Conservation (phyloP, 2,329 filamentous ascomycete species). For the Verticillium albo-atrum region DNA sequence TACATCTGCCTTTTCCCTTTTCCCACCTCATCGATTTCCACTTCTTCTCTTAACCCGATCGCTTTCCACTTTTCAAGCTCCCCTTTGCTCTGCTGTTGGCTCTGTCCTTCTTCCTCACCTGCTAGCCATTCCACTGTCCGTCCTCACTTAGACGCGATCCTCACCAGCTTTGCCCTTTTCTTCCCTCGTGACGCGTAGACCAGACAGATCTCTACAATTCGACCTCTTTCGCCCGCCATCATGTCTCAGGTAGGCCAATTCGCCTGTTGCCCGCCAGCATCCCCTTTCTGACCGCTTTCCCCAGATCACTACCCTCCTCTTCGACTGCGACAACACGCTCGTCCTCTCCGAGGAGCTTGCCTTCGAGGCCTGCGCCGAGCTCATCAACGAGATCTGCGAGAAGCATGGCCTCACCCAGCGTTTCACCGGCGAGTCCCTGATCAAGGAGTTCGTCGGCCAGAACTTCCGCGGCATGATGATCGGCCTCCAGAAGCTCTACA, state of each 20-base stretch:
- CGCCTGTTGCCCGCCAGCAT: not conserved
- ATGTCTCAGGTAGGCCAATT: conserved; percentile 26
- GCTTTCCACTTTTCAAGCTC: not conserved
- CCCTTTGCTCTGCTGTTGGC: not conserved
- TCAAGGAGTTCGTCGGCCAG: conserved; percentile 84
- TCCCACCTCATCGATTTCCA: not conserved
- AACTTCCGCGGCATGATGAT: conserved; percentile 92
- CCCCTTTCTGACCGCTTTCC: not conserved
- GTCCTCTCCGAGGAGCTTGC: conserved; percentile 87
- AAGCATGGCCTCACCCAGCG: conserved; percentile 57
- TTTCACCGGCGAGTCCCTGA: conserved; percentile 75
- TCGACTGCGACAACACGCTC: conserved; percentile 87
- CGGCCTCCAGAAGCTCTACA: conserved; percentile 69
- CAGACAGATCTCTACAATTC: not conserved
- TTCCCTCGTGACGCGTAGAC: not conserved
- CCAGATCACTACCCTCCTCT: conserved; percentile 66
- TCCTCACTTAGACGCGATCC: not conserved
- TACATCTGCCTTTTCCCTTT: not conserved
- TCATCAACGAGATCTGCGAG: conserved; percentile 81
- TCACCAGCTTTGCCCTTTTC: not conserved
- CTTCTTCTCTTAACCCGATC: not conserved
- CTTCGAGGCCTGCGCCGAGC: conserved; percentile 84
- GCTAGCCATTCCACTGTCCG: not conserved
- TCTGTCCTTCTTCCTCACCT: not conserved
- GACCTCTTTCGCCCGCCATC: conserved; percentile 15